These are phyloP conservation scores for Phytophthora citrophthora DNA, from an alignment of 352 stramenopile species.

Conservation along the genomic window DNA sequence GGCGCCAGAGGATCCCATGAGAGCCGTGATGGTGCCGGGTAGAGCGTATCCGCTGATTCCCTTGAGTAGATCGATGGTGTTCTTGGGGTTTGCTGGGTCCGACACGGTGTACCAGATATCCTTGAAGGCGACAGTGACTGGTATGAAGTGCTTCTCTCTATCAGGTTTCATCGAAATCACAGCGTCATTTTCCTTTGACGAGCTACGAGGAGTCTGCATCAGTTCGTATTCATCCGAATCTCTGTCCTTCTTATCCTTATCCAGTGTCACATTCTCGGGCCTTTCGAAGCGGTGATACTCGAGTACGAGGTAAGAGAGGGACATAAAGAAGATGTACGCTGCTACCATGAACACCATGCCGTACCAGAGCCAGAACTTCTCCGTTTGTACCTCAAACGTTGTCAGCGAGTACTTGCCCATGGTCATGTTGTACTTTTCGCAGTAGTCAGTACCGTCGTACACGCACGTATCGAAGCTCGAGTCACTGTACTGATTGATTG, in stretches of 20 bases:
- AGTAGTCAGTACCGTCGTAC: constrained; percentile 25
- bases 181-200: background rate
- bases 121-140: constrained; percentile 24
- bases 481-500: constrained; percentile 33
- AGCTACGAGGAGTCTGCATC: constrained; percentile 11
- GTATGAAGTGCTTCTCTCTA: constrained; percentile 15
- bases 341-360: constrained; percentile 24
- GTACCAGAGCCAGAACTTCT: constrained; percentile 35
- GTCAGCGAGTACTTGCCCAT: constrained; percentile 27
- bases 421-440: constrained; percentile 17
- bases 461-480: constrained; percentile 22
- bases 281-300: constrained; percentile 27
- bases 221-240: constrained; percentile 9
- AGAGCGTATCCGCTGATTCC: constrained; percentile 23
- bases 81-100: constrained; percentile 22
- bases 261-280: constrained; percentile 23
- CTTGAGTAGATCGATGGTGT: constrained; percentile 27
- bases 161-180: constrained; percentile 10
- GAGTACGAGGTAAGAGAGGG: constrained; percentile 26
- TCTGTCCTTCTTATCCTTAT: background rate
- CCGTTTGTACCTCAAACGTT: constrained; percentile 23
- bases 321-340: constrained; percentile 30
- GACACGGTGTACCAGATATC: constrained; percentile 25
- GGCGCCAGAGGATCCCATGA: constrained; percentile 25
- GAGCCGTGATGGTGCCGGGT: constrained; percentile 18